phyloP scores from a whole-genome alignment of 306 rosid species.

The Castanospermum australe region DNA sequence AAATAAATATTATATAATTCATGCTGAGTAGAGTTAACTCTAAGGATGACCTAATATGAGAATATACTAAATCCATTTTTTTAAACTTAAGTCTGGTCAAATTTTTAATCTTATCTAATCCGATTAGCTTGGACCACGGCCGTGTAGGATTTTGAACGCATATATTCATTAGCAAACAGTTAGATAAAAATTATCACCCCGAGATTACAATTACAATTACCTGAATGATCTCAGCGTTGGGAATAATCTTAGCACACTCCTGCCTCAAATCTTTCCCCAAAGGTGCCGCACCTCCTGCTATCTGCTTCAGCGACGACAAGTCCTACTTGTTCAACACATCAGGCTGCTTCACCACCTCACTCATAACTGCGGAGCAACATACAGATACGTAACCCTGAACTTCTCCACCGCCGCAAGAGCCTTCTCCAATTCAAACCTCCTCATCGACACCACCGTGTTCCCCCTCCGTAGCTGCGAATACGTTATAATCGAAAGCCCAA shows the following conservation, averaged over 20 bases:
- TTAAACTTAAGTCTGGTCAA: too few relatives aligned
- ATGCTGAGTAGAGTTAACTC: too few relatives aligned
- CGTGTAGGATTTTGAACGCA: too few relatives aligned
- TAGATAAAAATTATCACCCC: too few relatives aligned
- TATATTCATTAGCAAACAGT: too few relatives aligned
- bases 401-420: constrained; percentile 35
- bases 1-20: too few relatives aligned
- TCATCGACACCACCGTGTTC: constrained; percentile 44
- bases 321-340: constrained; percentile 24
- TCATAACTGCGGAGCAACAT: constrained; percentile 41
- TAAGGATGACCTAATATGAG: too few relatives aligned
- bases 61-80: too few relatives aligned
- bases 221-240: constrained; percentile 30
- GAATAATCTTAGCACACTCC: constrained; percentile 33
- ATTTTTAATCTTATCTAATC: too few relatives aligned
- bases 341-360: constrained; percentile 30
- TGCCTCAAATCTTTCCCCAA: constrained; percentile 44
- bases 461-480: constrained; percentile 46
- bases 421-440: constrained; percentile 36
- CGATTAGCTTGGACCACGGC: too few relatives aligned
- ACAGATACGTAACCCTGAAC: constrained; percentile 37
- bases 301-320: constrained; percentile 38
- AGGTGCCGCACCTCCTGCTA: constrained; percentile 43
- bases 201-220: constrained; percentile 8
- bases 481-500: constrained; percentile 29